Percentiles rank a stretch among this genome's conserved stretches.
These are phyloP conservation scores for Colletotrichum higginsianum DNA, from an alignment of 2,329 filamentous ascomycete genomes.

Conservation along the genomic window DNA sequence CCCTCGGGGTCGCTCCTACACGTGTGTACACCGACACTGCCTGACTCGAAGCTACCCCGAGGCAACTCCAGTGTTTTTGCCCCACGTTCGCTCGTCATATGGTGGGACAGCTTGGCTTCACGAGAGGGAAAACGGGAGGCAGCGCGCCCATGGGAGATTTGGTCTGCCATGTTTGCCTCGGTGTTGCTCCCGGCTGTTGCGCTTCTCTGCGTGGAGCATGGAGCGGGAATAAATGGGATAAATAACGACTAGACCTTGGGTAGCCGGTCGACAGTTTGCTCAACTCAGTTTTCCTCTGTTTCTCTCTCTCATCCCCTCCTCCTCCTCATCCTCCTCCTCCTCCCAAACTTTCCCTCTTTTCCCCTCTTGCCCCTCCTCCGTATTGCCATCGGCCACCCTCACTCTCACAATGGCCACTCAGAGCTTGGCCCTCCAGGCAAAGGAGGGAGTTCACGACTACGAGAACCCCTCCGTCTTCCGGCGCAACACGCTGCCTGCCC, in stretches of 20 bases:
- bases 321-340: neutral
- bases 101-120: slow-evolving; percentile 34
- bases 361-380: neutral
- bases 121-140: slow-evolving; percentile 27
- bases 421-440: slow-evolving; percentile 53
- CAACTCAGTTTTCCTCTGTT: neutral
- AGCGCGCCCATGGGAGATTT: slow-evolving; percentile 13
- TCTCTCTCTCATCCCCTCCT: neutral
- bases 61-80: slow-evolving; percentile 14
- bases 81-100: slow-evolving; percentile 38
- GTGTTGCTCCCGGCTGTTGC: slow-evolving; percentile 17
- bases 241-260: slow-evolving; percentile 29
- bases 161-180: slow-evolving; percentile 20
- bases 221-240: slow-evolving; percentile 40
- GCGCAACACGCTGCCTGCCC: slow-evolving; percentile 66
- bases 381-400: neutral
- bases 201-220: slow-evolving; percentile 29
- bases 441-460: slow-evolving; percentile 61
- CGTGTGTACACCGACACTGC: slow-evolving; percentile 19
- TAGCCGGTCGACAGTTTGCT: neutral
- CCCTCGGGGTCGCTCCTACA: slow-evolving; percentile 23
- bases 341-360: neutral
- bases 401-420: slow-evolving; percentile 42
- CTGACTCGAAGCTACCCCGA: slow-evolving; percentile 42
- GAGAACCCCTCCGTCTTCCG: slow-evolving; percentile 66